Conservation (phyloP, 2,329 filamentous ascomycete species). For the Colletotrichum lentis region DNA sequence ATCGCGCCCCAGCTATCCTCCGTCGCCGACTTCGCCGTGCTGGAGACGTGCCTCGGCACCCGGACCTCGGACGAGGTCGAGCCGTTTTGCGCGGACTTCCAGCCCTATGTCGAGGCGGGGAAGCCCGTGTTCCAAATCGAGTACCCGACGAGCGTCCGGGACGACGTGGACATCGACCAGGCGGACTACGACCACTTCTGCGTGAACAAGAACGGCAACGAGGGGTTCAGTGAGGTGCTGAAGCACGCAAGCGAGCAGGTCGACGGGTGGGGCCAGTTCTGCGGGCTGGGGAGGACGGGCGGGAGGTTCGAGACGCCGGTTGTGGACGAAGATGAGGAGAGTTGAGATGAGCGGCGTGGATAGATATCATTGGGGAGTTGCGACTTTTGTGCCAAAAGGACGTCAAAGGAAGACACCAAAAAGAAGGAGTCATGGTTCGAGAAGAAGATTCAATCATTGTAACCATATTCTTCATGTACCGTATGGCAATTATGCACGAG, state of each 20-base stretch:
- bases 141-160: conserved; percentile 44
- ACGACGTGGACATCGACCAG: conserved; percentile 41
- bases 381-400: too few species aligned
- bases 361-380: too few species aligned
- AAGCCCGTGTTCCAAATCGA: conserved; percentile 49
- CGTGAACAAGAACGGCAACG: conserved; percentile 41
- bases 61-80: conserved; percentile 40
- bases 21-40: conserved; percentile 47
- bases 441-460: neutral
- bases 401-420: too few species aligned
- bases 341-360: neutral
- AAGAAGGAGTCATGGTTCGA: too few species aligned
- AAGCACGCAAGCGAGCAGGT: conserved; percentile 47
- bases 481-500: neutral
- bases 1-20: conserved; percentile 42
- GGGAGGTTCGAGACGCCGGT: conserved; percentile 42
- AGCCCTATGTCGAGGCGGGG: conserved; percentile 42
- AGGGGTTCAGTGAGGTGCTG: conserved; percentile 46
- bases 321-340: conserved; percentile 32
- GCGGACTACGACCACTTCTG: conserved; percentile 44
- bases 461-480: neutral
- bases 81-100: conserved; percentile 46
- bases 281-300: conserved; percentile 35
- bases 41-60: conserved; percentile 47
- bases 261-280: conserved; percentile 48